Evolutionary conservation across 495 filamentous ascomycete genomes (phyloP), one percentile per base, ranked within the genome.

Genomic region (Parathielavia appendiculata): DNA sequence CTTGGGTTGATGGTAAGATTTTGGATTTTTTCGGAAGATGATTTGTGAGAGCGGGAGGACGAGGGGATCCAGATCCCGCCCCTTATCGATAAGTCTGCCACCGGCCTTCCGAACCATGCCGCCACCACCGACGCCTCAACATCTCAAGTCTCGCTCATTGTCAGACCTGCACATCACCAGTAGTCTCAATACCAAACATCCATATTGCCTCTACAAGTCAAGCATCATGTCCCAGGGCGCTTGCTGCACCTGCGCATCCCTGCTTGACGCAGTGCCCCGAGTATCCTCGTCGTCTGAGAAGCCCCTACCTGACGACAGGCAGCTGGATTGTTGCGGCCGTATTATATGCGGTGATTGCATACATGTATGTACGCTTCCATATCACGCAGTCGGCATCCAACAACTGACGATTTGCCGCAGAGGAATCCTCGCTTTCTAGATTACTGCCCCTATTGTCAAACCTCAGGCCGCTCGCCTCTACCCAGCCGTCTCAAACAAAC

Each of bases 261-360:
- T 83, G 0, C 75, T 88, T 26, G 76, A 73, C 26, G 66, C 73
- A n/a, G 69, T 76, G 46, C 65, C 74, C 47, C 66, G 70, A 40
- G n/a, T 58, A 35, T 77, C 47, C 59, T 71, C 48, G 55, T 67
- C 53, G 9, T 58, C 60, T 13, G 81, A 85, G 69, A 85, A 84
- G 65, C 76, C 79, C n/a, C 66, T 75, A 12, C 69, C 74, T 4
- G 65, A 73, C 30, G 71, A 83, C 63, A 72, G 82, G 11, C 71
- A 69, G 38, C 71, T 86, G 45, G 73, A 76, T 43, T 91, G 88
- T 70, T 92, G 88, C 64, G 71, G 70, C 34, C 77, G 89, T 45
- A 70, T 77, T 11, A 87, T 91, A 60, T 91, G 89, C 65, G 78
- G 81, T 4, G 71, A 71, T 41, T 92, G 89, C 73, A 81, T 87